Conservation (phyloP, 139 green algal species). For the Chlorella sp. region DNA sequence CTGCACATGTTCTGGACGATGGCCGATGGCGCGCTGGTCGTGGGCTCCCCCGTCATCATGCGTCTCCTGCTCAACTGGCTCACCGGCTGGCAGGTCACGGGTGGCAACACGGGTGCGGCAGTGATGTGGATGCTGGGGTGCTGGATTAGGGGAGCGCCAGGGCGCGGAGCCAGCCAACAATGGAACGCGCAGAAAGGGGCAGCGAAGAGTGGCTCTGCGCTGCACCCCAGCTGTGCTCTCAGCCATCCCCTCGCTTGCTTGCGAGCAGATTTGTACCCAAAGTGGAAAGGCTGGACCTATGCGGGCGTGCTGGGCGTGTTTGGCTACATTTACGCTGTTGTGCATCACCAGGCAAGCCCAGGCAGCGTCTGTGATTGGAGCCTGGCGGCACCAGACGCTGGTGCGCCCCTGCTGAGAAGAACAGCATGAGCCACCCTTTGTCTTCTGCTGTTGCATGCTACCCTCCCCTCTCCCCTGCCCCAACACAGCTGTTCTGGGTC, state of each 20-base stretch:
- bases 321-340: constrained; percentile 53
- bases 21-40: constrained; percentile 45
- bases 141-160: background rate
- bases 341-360: constrained; percentile 88
- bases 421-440: too few species aligned
- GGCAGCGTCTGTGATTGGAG: too few species aligned
- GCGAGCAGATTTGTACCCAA: background rate
- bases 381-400: too few species aligned
- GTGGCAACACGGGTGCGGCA: constrained; percentile 12
- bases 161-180: background rate
- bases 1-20: constrained; percentile 55
- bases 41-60: constrained; percentile 68
- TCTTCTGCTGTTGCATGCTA: too few species aligned
- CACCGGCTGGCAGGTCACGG: constrained; percentile 14
- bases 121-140: background rate
- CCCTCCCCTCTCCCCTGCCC: too few species aligned
- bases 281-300: constrained; percentile 74
- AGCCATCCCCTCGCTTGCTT: background rate
- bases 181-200: background rate
- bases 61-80: constrained; percentile 75
- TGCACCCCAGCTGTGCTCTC: background rate
- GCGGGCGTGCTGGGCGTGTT: constrained; percentile 54
- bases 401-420: too few species aligned
- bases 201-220: background rate
- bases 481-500: too few species aligned